Evolutionary conservation across 305 asterid species (phyloP).

Genomic region (Petunia hybrid): DNA sequence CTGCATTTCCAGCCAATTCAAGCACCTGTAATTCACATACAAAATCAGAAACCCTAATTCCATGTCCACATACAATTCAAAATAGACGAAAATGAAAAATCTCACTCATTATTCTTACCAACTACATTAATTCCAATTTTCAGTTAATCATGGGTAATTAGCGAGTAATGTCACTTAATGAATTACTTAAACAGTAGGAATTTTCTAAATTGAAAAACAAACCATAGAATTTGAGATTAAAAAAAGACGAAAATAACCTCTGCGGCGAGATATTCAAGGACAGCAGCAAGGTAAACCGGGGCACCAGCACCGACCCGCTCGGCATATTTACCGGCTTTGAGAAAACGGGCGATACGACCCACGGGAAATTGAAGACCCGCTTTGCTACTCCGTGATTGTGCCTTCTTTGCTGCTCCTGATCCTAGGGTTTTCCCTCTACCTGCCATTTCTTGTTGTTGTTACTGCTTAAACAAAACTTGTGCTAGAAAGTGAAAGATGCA

Average conservation of each 20-base stretch:
- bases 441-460: not conserved
- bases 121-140: too few relatives aligned
- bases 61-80: too few relatives aligned
- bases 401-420: conserved; percentile 20
- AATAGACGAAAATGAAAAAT: too few relatives aligned
- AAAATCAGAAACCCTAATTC: not conserved
- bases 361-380: conserved; percentile 40
- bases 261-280: conserved; percentile 39
- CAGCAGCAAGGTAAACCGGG: conserved; percentile 34
- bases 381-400: conserved; percentile 32
- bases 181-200: not conserved
- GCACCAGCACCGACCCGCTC: conserved; percentile 35
- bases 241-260: conserved; percentile 22
- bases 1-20: conserved; percentile 36
- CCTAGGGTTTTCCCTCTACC: conserved; percentile 31
- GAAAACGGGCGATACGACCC: conserved; percentile 34
- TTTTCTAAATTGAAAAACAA: not conserved
- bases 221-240: not conserved
- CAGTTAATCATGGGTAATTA: not conserved
- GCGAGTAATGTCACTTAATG: not conserved
- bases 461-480: not conserved
- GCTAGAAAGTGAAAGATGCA: not conserved
- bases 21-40: conserved; percentile 17
- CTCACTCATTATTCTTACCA: too few relatives aligned
- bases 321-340: conserved; percentile 33